Conservation (phyloP, 352 stramenopile species). For the Phytophthora cryptogea region DNA sequence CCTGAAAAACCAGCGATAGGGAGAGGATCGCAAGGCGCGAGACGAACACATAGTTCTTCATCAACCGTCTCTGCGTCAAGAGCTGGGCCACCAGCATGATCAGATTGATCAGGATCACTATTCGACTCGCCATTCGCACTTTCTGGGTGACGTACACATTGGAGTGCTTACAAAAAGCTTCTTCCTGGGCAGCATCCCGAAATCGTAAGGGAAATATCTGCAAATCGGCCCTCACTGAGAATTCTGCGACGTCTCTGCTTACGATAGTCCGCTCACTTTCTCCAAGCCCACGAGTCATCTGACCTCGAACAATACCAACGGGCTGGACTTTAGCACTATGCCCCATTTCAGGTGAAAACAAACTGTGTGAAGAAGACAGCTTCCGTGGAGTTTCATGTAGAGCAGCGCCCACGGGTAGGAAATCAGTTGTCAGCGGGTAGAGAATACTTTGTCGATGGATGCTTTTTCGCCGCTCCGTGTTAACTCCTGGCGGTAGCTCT, state of each 20-base stretch:
- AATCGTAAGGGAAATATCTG: constrained; percentile 64
- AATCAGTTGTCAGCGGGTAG: constrained; percentile 33
- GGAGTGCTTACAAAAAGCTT: constrained; percentile 78
- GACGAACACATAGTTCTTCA: constrained; percentile 39
- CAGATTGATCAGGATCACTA: constrained; percentile 53
- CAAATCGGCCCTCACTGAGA: constrained; percentile 44
- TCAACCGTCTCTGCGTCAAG: constrained; percentile 32
- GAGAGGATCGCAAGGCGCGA: constrained; percentile 47
- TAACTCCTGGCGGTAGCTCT: background rate
- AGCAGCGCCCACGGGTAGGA: constrained; percentile 47
- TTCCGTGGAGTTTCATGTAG: constrained; percentile 34
- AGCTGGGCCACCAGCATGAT: constrained; percentile 59
- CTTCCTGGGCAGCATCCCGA: constrained; percentile 59
- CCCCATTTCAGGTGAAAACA: constrained; percentile 4
- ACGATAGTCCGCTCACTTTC: constrained; percentile 2
- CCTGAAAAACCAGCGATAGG: constrained; percentile 50
- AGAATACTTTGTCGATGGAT: constrained; percentile 28
- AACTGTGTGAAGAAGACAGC: constrained; percentile 9
- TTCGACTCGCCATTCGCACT: constrained; percentile 53
- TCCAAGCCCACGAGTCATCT: background rate
- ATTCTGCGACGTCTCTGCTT: constrained; percentile 1
- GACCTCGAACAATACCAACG: constrained; percentile 1
- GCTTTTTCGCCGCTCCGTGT: constrained; percentile 13
- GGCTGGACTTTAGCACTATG: constrained; percentile 14
- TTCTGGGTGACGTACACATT: constrained; percentile 75